These are phyloP conservation scores for Gamarada debralockiae DNA, from an alignment of 495 filamentous ascomycete genomes.

Conservation along the genomic window DNA sequence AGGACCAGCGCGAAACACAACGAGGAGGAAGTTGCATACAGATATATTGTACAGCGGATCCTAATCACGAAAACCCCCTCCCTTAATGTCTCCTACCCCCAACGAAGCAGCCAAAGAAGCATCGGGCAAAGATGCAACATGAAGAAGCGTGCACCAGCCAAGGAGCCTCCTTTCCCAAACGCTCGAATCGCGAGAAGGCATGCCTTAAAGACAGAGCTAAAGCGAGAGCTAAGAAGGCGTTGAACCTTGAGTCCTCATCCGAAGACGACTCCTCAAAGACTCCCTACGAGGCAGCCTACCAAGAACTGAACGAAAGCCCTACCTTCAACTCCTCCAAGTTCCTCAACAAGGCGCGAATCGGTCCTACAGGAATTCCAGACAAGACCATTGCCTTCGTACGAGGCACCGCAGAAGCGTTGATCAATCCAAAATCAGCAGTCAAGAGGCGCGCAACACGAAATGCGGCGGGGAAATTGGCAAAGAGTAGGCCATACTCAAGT, in stretches of 20 bases:
- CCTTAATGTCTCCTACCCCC: no score
- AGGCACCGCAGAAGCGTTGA: constrained; percentile 16
- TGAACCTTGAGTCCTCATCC: not conserved
- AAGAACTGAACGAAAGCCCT: constrained; percentile 12
- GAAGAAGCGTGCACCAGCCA: no score
- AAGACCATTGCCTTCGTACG: constrained; percentile 8
- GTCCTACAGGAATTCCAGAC: not conserved
- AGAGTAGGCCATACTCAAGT: constrained; percentile 31
- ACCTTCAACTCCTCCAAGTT: constrained; percentile 17
- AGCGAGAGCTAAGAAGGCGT: not conserved
- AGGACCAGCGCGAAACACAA: no score
- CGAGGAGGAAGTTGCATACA: no score
- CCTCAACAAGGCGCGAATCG: constrained; percentile 8
- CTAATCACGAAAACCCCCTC: no score
- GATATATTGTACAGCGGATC: no score
- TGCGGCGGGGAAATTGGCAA: constrained; percentile 29
- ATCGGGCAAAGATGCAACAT: no score
- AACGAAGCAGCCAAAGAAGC: no score
- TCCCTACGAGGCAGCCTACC: not conserved
- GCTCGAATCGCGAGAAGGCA: not conserved
- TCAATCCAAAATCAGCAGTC: constrained; percentile 31
- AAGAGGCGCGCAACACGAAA: constrained; percentile 29
- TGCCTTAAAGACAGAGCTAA: constrained; percentile 1
- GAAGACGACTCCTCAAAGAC: not conserved
- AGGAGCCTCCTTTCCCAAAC: no score